These are phyloP conservation scores for Dactylellina haptotyla DNA, from an alignment of 2,329 filamentous ascomycete genomes.

Conservation along the genomic window DNA sequence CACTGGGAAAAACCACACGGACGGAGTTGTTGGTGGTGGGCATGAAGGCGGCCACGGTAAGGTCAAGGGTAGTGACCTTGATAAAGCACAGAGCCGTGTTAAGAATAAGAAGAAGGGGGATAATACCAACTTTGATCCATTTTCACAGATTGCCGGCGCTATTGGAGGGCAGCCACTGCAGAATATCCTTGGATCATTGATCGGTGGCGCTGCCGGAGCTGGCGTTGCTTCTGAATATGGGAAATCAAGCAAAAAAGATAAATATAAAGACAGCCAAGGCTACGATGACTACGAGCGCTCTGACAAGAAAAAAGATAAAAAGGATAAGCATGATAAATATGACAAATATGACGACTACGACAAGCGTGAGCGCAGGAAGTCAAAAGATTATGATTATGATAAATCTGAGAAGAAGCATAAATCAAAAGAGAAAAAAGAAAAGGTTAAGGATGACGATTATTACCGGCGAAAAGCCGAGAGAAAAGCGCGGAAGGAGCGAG, in stretches of 20 bases:
- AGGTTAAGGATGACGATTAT: slow-evolving; percentile 51
- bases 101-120: slow-evolving; percentile 57
- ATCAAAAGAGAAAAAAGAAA: slow-evolving; percentile 53
- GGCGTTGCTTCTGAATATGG: slow-evolving; percentile 34
- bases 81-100: slow-evolving; percentile 53
- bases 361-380: slow-evolving; percentile 31
- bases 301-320: slow-evolving; percentile 43
- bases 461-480: slow-evolving; percentile 49
- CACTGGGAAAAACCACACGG: slow-evolving; percentile 79
- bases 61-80: slow-evolving; percentile 55
- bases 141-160: slow-evolving; percentile 52
- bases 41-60: slow-evolving; percentile 57
- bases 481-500: slow-evolving; percentile 38
- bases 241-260: slow-evolving; percentile 40
- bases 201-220: slow-evolving; percentile 48
- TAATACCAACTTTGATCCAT: slow-evolving; percentile 52
- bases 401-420: slow-evolving; percentile 53
- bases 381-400: slow-evolving; percentile 49
- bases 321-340: slow-evolving; percentile 52
- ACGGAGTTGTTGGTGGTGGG: slow-evolving; percentile 56
- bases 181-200: slow-evolving; percentile 55
- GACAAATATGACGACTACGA: slow-evolving; percentile 36
- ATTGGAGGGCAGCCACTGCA: slow-evolving; percentile 54
- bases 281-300: slow-evolving; percentile 30
- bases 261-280: slow-evolving; percentile 39